These are phyloP conservation scores for Acer campestre DNA, from an alignment of 345 rosid genomes.

Conservation along the genomic window DNA sequence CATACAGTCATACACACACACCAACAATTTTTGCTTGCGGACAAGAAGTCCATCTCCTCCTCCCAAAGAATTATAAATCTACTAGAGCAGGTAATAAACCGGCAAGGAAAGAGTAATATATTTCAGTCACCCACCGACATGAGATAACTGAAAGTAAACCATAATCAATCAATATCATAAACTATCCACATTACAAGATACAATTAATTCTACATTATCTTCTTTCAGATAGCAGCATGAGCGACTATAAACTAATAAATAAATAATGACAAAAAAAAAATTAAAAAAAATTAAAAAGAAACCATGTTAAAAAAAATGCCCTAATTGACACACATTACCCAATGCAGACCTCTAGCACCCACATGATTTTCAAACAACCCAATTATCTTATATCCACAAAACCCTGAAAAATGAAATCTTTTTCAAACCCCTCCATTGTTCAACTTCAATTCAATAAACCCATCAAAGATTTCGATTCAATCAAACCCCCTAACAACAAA, in stretches of 20 bases:
- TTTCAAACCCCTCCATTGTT: background rate
- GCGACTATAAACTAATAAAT: background rate
- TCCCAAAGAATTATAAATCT: background rate
- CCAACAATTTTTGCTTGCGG: background rate
- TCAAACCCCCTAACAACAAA: background rate
- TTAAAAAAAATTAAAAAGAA: background rate
- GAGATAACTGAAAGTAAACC: background rate
- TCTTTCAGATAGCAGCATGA: background rate
- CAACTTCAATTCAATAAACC: background rate
- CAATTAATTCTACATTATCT: background rate
- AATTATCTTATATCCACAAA: background rate
- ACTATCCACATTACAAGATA: background rate
- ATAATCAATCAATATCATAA: background rate
- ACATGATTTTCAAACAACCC: background rate
- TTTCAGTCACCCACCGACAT: background rate
- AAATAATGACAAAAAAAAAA: no score
- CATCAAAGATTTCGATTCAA: conserved; percentile 5
- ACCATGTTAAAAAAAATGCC: background rate
- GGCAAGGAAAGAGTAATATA: background rate
- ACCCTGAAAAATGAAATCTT: background rate
- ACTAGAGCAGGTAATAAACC: background rate
- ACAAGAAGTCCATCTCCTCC: background rate
- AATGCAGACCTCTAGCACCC: background rate
- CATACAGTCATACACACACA: background rate
- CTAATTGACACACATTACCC: background rate